Percentiles rank a stretch among this genome's conserved stretches.
These are phyloP conservation scores for Fusarium irregulare DNA, from an alignment of 2,329 filamentous ascomycete species.

Conservation along the genomic window DNA sequence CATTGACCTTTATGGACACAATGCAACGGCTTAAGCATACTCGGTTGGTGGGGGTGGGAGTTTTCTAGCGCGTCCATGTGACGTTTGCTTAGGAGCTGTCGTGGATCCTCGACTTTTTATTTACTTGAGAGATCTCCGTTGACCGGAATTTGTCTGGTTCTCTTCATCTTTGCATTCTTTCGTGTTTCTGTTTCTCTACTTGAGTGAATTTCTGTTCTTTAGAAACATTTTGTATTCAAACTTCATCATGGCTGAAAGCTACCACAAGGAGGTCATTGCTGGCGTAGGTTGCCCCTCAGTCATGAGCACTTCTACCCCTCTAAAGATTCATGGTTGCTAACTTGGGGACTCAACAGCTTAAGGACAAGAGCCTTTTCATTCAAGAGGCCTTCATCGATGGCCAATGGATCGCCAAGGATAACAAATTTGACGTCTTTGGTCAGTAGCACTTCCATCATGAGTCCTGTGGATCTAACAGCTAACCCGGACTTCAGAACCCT, in stretches of 20 bases:
- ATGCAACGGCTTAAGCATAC: slow-evolving; percentile 3
- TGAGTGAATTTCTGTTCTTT: slow-evolving; percentile 15
- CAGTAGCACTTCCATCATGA: slow-evolving; percentile 16
- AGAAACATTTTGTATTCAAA: neutral
- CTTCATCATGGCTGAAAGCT: slow-evolving; percentile 44
- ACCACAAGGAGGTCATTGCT: slow-evolving; percentile 46
- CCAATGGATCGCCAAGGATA: slow-evolving; percentile 46
- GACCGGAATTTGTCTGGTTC: slow-evolving; percentile 12
- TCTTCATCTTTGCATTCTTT: slow-evolving; percentile 2
- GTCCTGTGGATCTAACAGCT: neutral
- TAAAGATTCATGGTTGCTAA: slow-evolving; percentile 19
- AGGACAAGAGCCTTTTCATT: slow-evolving; percentile 46
- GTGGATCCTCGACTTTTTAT: slow-evolving; percentile 30
- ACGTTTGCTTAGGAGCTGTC: slow-evolving; percentile 37
- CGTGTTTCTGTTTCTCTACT: neutral
- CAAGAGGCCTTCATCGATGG: slow-evolving; percentile 47
- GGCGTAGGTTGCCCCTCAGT: slow-evolving; percentile 40
- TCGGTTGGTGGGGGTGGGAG: slow-evolving; percentile 36
- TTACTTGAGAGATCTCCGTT: slow-evolving; percentile 11
- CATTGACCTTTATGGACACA: slow-evolving; percentile 5
- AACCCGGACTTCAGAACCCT: slow-evolving; percentile 37
- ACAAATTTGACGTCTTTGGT: slow-evolving; percentile 47
- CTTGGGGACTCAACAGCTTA: slow-evolving; percentile 32
- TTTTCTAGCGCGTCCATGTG: slow-evolving; percentile 40
- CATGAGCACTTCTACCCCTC: slow-evolving; percentile 25